Evolutionary conservation across 805 yeast species (phyloP).

Genomic region (Pichia scutulata): DNA sequence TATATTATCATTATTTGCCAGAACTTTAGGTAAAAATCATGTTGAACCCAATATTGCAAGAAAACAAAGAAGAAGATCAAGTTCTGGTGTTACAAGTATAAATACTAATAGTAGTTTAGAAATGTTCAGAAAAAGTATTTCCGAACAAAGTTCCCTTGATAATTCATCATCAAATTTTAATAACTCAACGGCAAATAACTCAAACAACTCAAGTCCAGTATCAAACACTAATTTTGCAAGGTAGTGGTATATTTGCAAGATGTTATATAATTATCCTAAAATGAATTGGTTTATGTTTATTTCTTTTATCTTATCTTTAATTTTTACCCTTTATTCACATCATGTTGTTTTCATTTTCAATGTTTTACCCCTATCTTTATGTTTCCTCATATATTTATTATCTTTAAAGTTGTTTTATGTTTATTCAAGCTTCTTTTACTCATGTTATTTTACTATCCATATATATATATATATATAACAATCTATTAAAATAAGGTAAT

Average conservation of each 20-base stretch:
- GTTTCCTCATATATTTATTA: too few relatives aligned
- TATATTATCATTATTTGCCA: constrained; percentile 72
- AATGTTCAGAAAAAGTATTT: constrained; percentile 36
- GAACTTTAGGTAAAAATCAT: constrained; percentile 53
- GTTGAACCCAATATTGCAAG: constrained; percentile 86
- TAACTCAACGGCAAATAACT: background rate
- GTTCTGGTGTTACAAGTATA: constrained; percentile 30
- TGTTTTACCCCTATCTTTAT: too few relatives aligned
- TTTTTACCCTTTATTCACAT: background rate
- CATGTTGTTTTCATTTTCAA: too few relatives aligned
- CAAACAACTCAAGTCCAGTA: background rate
- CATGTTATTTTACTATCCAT: too few relatives aligned
- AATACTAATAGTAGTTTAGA: constrained; percentile 33
- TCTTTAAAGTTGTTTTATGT: background rate
- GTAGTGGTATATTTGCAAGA: background rate
- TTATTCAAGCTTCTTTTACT: background rate
- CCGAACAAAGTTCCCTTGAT: constrained; percentile 6
- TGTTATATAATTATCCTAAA: background rate
- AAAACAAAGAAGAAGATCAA: constrained; percentile 73
- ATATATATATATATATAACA: background rate
- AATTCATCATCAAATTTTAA: background rate
- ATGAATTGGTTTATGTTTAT: too few relatives aligned
- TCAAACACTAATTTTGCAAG: background rate
- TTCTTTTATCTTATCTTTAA: too few relatives aligned
- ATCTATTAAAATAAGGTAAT: background rate